Evolutionary conservation across 1,139 yeast species (phyloP), one percentile per base, ranked within the genome.

Genomic region (Barnettozyma hawaiiensis): DNA sequence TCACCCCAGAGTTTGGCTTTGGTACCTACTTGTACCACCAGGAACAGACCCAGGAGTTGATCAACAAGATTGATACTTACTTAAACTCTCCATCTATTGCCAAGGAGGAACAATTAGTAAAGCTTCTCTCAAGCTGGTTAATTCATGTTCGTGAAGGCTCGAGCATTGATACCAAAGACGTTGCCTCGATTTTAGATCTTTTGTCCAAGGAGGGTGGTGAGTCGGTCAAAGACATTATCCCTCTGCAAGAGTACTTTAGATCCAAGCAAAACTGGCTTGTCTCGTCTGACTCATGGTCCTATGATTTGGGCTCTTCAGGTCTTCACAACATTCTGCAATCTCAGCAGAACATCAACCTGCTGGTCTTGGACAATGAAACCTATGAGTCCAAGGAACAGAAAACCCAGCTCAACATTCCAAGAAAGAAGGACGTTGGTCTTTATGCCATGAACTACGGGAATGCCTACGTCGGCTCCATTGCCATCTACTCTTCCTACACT

Each of bases 211-310:
- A 43, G 28, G 41, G 41, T 21, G 41, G 41, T 21, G 65, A 69
- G 12, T 55, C 67, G 15, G 69, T 85, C 6, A 54, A 66, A 39
- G 60, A 67, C 11, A 66, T 84, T 12, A 67, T 83, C 37, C 62
- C 66, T 3, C 64, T 67, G 36, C 66, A 73, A 47, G 65, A 69
- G 4, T 71, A 67, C 49, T 72, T 82, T 50, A 57, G 62, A 35
- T 58, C 69, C 34, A 69, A 70, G 42, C 71, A 84, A 21, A 73
- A 78, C 47, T 90, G 98, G 98, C 70, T 90, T 49, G 71, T 92
- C 49, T 97, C 97, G 20, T 87, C 97, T 8, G 97, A 90, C 64
- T 79, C 95, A 27, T 90, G 98, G 97, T 76, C 96, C 18, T 89
- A 83, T 60, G 97, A 90, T 67, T 70, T 86, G 53, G 97, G 97